Evolutionary conservation across 176 grass and related monocot species (phyloP).

Genomic region (Avena eriantha): DNA sequence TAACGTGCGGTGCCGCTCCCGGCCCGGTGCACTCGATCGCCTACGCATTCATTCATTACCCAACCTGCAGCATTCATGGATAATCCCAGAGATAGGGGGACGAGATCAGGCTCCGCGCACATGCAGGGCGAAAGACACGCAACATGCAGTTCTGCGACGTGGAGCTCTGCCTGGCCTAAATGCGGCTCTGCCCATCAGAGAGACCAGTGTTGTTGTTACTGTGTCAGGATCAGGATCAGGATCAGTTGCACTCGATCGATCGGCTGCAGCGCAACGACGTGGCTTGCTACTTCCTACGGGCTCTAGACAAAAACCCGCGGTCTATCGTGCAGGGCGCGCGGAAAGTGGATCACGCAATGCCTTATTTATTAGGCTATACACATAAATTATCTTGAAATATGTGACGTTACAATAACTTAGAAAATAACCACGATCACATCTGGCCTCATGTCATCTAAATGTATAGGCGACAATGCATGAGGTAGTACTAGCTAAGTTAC

Average conservation of each 20-base stretch:
- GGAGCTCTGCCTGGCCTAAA: conserved; percentile 22
- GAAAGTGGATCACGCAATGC: background rate
- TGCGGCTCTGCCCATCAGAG: background rate
- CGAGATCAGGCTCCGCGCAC: background rate
- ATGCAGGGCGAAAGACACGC: background rate
- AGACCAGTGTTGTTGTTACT: background rate
- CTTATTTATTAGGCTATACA: no score
- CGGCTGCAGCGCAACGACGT: background rate
- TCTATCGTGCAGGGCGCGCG: background rate
- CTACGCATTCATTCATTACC: background rate
- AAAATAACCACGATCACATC: no score
- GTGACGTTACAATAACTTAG: no score
- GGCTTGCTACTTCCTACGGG: background rate
- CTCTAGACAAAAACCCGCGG: no score
- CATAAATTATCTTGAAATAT: no score
- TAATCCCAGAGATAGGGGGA: background rate
- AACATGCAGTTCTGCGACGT: background rate
- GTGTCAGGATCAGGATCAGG: background rate
- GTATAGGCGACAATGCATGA: no score
- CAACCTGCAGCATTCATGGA: background rate
- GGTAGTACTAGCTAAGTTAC: no score
- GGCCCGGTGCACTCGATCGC: background rate
- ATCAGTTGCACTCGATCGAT: background rate
- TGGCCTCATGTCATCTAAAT: no score
- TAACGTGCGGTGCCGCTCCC: background rate